Percentiles rank a stretch among this genome's conserved stretches.
Evolutionary conservation across 176 grass and related monocot genomes (phyloP).

Genomic region (Microstegium vimineum): DNA sequence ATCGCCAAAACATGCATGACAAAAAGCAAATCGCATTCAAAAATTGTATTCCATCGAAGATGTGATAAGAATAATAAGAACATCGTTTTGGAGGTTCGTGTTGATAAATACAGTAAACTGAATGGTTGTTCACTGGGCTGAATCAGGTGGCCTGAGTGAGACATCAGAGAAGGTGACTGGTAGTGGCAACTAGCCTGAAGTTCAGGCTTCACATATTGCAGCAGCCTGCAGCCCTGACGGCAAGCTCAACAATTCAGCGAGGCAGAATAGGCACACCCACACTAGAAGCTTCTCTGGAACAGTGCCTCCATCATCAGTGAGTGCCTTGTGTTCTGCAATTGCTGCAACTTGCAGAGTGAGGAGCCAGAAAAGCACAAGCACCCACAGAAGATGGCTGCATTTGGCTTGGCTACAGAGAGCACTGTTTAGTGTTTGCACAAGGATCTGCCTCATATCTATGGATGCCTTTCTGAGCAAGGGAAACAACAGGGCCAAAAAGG

Average conservation of each 20-base stretch:
- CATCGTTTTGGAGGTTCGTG: neutral
- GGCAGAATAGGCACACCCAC: neutral
- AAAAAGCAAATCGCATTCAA: neutral
- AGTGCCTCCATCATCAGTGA: constrained; percentile 29
- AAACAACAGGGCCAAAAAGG: constrained; percentile 38
- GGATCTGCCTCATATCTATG: constrained; percentile 31
- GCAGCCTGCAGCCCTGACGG: neutral
- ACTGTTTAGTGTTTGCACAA: constrained; percentile 33
- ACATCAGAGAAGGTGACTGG: neutral
- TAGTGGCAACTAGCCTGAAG: constrained; percentile 13
- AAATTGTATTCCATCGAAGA: neutral
- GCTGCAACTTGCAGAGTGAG: constrained; percentile 39
- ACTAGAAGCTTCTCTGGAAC: constrained; percentile 16
- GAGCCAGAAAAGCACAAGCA: constrained; percentile 46
- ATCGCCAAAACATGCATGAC: neutral
- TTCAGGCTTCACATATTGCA: neutral
- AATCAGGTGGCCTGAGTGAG: neutral
- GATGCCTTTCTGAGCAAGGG: constrained; percentile 35
- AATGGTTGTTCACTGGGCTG: neutral
- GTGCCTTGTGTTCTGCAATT: constrained; percentile 14
- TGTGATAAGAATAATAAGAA: neutral
- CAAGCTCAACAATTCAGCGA: constrained; percentile 7
- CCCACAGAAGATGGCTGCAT: constrained; percentile 22
- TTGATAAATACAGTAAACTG: neutral
- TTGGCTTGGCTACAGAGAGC: constrained; percentile 7